These are phyloP conservation scores for Apiospora phragmitis DNA, from an alignment of 2,329 filamentous ascomycete species.

Conservation along the genomic window DNA sequence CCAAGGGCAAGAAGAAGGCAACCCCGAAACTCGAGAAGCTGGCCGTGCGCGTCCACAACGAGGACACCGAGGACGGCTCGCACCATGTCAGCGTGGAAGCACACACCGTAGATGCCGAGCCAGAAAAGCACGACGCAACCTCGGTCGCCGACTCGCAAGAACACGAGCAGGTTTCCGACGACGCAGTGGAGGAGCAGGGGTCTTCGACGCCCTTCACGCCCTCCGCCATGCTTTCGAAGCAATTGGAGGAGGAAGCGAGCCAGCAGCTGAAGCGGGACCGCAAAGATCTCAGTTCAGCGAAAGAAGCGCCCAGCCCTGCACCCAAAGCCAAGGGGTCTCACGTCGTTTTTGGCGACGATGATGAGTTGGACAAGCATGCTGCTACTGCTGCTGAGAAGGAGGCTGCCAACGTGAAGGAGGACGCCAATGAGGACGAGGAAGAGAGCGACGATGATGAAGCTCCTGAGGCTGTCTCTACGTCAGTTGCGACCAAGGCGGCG, in stretches of 20 bases:
- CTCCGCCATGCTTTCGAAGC: constrained; percentile 29
- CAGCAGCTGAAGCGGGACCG: constrained; percentile 26
- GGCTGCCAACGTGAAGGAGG: neutral
- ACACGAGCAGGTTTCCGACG: neutral
- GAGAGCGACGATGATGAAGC: constrained; percentile 53
- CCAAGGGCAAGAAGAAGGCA: constrained; percentile 10
- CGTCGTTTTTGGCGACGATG: constrained; percentile 33
- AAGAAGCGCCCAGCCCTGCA: constrained; percentile 12
- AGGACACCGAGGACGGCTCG: neutral
- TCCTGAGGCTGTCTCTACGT: constrained; percentile 59
- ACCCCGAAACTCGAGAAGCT: constrained; percentile 25
- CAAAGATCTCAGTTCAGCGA: neutral
- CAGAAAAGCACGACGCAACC: constrained; percentile 18
- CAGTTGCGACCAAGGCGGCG: constrained; percentile 46
- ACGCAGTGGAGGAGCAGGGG: constrained; percentile 13
- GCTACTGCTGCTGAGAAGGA: constrained; percentile 25
- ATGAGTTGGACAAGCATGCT: constrained; percentile 34
- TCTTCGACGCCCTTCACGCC: constrained; percentile 18
- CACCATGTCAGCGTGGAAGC: constrained; percentile 24
- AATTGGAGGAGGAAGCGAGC: constrained; percentile 32
- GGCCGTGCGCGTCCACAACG: constrained; percentile 24
- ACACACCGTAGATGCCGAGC: constrained; percentile 17
- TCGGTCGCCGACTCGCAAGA: constrained; percentile 27
- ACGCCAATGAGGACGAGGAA: constrained; percentile 30
- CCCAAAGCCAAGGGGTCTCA: constrained; percentile 26